Conservation (phyloP, 345 rosid species). For the Lepidium africanum region DNA sequence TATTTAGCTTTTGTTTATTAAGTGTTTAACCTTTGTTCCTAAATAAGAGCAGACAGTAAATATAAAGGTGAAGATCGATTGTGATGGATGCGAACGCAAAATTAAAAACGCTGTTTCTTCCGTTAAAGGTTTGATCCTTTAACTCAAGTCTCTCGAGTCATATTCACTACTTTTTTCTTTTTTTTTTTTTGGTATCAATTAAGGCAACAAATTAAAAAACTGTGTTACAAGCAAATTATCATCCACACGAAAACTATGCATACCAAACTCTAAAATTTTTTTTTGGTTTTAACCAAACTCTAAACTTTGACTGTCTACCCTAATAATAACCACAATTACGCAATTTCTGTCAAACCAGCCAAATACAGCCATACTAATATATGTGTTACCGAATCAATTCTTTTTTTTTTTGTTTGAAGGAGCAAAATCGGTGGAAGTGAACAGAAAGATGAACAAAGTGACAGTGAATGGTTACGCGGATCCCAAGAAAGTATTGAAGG, state of each 20-base stretch:
- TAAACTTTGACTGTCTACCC: background rate
- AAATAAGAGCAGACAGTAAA: conserved; percentile 30
- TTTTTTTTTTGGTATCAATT: no score
- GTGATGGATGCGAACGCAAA: conserved; percentile 48
- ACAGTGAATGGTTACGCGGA: conserved; percentile 32
- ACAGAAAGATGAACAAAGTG: conserved; percentile 26
- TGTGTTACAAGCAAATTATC: conserved; percentile 1
- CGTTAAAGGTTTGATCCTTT: conserved; percentile 30
- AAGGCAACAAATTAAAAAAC: background rate
- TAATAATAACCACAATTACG: background rate
- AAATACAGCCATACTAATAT: conserved; percentile 5
- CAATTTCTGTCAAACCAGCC: background rate
- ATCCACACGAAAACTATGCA: conserved; percentile 4
- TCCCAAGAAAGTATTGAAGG: conserved; percentile 24
- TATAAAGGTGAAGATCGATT: conserved; percentile 43
- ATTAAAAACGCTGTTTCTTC: conserved; percentile 41
- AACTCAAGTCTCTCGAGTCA: background rate
- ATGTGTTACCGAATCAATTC: background rate
- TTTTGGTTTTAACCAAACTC: no score
- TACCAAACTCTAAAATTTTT: background rate
- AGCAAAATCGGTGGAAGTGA: conserved; percentile 28
- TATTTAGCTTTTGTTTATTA: background rate
- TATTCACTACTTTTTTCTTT: background rate
- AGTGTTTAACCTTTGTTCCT: background rate
- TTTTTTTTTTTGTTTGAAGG: background rate